Base-by-base conservation (phyloP, 2,329 filamentous ascomycete species). In the Alternaria ethzedia region DNA sequence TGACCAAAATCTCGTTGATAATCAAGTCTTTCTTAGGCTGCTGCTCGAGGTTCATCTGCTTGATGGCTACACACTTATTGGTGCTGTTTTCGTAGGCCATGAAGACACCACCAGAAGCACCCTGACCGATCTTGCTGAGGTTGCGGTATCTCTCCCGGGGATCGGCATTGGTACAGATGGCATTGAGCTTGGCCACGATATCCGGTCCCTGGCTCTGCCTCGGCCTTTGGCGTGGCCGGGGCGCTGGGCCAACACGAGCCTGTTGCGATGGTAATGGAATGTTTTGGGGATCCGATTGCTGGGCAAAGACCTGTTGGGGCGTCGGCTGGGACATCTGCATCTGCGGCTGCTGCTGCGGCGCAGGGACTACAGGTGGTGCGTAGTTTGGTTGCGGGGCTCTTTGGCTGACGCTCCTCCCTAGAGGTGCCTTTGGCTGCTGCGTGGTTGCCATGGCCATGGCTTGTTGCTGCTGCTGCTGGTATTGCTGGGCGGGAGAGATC, bases 21-120 rank as follows among this genome's bases (percentile, higher is more conserved):
- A 99, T 99, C 52, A 98, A 85, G 74, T 99, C 96, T 81, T 99
- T 99, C 87, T 98, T 98, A 3, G 96, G 96, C 76, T 99, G 96
- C 81, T 98, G 92, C 80, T 98, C 96, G 59, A 99, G 84, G 71
- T 98, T 98, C 96, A 99, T 99, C 84, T 99, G 96, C 84, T 99
- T 99, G 82, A 99, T 98, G 45, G 96, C 96, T 41, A 99, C 96
- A 70, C 96, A 89, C 66, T 91, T 89, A 81, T 97, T 97, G 43
- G 89, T 91, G 59, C 89, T 90, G 68, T 89, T 86, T 80, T 97
- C 93, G 77, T 95, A 93, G 4, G 95, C 96, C 0, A 93, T 97
- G 77, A 90, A 99, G 1, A 99, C 96, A 65, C 96, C 96, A 71
- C 96, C 96, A 9, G 95, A 98, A 41, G 96, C 96, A 79, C 96